Base-by-base conservation (phyloP, 352 stramenopile species). In the Saprolegnia parasitica region DNA sequence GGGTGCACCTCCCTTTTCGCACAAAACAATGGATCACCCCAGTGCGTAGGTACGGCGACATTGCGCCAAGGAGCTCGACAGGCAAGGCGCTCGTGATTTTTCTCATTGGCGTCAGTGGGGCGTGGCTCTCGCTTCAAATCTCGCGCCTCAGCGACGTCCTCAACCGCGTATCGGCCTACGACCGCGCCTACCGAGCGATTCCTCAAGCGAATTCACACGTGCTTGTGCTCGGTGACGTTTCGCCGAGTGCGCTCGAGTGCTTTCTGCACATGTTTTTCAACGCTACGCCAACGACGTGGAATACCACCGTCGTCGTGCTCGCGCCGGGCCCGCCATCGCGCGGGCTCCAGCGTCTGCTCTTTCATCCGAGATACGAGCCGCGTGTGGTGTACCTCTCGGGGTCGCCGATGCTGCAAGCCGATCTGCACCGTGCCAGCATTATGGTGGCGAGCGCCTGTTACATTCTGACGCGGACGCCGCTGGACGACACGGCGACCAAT, bases 231-330 rank as follows among this genome's bases (percentile, higher is more conserved):
- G 87, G 86, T 4, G 86, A 96, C 54, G 80, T 94, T 42, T 76
- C 90, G 21, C 82, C 89, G 42, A 75, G 80, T 18, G 77, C 80
- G 0, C 76, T 93, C 3, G 76, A 83, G 10, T 91, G 91, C 63
- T 96, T 96, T 64, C 73, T 96, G 13, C 78, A 89, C 67, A 86
- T 84, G 24, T 92, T 88, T 80, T 71, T 94, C 0, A 76, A 89
- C 47, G 42, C 71, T 74, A 82, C 63, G 80, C 91, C 56, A 75
- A 87, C 68, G 78, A 92, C 46, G 72, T 78, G 26, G 74, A 78
- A 40, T 80, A 79, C 32, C 74, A 87, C 84, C 67, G 84, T 93
- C 20, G 78, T 96, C 15, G 89, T 94, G 39, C 72, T 95, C 13
- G 78, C 79, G 4, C 83, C 82, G 0, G 78, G 73, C 0, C 73